Conservation (phyloP, 1,284 basidiomycete genomes). For the Puccinia coronata region DNA sequence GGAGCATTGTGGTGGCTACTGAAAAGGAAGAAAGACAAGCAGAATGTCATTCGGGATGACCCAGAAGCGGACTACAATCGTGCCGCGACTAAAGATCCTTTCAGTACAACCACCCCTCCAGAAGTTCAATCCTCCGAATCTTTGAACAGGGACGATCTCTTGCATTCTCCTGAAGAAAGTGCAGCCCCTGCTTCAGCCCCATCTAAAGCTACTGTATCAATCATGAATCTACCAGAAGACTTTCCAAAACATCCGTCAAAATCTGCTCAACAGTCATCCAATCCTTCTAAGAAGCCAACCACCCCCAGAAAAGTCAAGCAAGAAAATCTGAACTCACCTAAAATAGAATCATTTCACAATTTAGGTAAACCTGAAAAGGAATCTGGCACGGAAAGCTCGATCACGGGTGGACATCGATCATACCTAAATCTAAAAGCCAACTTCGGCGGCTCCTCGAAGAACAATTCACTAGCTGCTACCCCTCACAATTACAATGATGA, state of each 20-base stretch:
- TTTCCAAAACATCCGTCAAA: neutral
- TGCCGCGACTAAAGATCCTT: slow-evolving; percentile 3
- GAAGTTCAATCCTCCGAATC: slow-evolving; percentile 1
- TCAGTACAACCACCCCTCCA: neutral
- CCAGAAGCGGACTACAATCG: slow-evolving; percentile 3
- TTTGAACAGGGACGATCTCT: neutral
- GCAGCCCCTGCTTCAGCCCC: neutral
- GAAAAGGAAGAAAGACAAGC: slow-evolving; percentile 67
- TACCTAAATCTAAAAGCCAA: slow-evolving; percentile 5
- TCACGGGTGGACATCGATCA: slow-evolving; percentile 10
- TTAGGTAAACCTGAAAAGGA: slow-evolving; percentile 15
- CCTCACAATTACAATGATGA: slow-evolving; percentile 16
- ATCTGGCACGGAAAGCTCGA: neutral
- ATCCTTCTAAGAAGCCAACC: neutral
- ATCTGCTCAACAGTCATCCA: neutral
- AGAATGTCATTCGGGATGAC: slow-evolving; percentile 30
- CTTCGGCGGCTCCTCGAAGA: slow-evolving; percentile 5
- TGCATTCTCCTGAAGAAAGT: neutral
- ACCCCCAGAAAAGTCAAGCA: slow-evolving; percentile 15
- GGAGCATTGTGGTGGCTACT: slow-evolving; percentile 97
- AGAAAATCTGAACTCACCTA: neutral
- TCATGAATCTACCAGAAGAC: neutral
- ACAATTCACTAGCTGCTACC: neutral
- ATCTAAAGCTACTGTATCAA: neutral
- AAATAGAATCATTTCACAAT: slow-evolving; percentile 11